Evolutionary conservation across 2,329 filamentous ascomycete genomes (phyloP), one percentile per base, ranked within the genome.

Genomic region (Ustulina deusta): DNA sequence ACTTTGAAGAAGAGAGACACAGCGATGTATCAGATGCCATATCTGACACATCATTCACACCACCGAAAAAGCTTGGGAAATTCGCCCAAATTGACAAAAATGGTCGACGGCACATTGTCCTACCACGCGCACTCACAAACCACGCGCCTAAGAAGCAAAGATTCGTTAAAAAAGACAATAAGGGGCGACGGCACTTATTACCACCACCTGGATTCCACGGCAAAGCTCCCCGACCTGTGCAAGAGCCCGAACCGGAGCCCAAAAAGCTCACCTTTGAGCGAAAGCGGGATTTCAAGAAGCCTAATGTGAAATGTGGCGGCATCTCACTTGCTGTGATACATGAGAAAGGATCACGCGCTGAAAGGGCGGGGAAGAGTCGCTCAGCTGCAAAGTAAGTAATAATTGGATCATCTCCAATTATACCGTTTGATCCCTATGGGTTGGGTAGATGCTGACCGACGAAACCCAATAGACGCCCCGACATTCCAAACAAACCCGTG

Each of bases 11-110:
- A 3, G 11, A 2, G 9, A 3, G 15, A 29, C 1, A 49, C 7
- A 13, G 36, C 2, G 55, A 36, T 9, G 55, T 10, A 3, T 64
- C 48, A 1, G 61, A 51, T 2, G 65, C 65, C 1, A 34, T 68
- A 36, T 68, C 65, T 3, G 61, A 64, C 11, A 52, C 48, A 1
- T 68, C 65, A 1, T 64, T 68, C 29, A 64, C 65, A 6, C 65
- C 61, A 17, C 55, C 65, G 0, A 64, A 32, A 6, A 11, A 55
- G 0, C 25, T 57, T 10, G 6, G 25, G 3, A 51, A 25, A 3
- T n/a, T 10, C 13, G 56, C 17, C 11, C 40, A 7, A 4, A 13
- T 55, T 5, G 65, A 56, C 25, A 4, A 51, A 1, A 4, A 64
- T 9, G 65, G 61, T 1, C 55, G 44, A 10, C 48, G 61, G 3